These are phyloP conservation scores for Grigorovia transvaalensis DNA, from an alignment of 805 yeast genomes.

Conservation along the genomic window DNA sequence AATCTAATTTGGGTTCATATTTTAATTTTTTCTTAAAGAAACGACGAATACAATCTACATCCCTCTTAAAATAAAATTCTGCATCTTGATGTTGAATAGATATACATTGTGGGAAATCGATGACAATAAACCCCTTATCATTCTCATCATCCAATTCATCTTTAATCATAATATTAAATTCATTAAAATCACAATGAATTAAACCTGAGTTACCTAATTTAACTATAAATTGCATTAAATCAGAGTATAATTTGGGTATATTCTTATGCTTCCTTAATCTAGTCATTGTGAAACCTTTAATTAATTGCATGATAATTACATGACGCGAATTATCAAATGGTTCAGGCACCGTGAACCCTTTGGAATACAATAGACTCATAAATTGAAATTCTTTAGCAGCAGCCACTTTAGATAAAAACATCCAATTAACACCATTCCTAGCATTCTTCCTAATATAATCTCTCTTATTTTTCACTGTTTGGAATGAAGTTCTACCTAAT, in stretches of 20 bases:
- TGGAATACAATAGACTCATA: conserved; percentile 60
- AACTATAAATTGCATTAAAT: conserved; percentile 79
- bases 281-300: conserved; percentile 85
- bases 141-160: conserved; percentile 33
- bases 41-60: conserved; percentile 77
- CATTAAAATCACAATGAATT: conserved; percentile 96
- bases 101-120: conserved; percentile 97
- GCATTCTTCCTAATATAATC: conserved; percentile 65
- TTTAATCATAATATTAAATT: conserved; percentile 83
- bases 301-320: conserved; percentile 84
- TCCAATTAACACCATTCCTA: conserved; percentile 77
- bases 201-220: conserved; percentile 78
- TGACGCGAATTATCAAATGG: conserved; percentile 89
- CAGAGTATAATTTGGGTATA: conserved; percentile 64
- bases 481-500: conserved; percentile 87
- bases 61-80: conserved; percentile 77
- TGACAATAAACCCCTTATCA: conserved; percentile 72
- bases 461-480: conserved; percentile 85
- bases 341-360: conserved; percentile 77
- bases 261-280: conserved; percentile 61
- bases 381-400: conserved; percentile 89
- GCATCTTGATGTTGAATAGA: conserved; percentile 89
- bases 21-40: conserved; percentile 73
- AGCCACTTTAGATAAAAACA: conserved; percentile 79
- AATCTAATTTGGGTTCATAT: conserved; percentile 59